A percentile compares a stretch with the other conserved stretches of the same genome.
Evolutionary conservation across 495 filamentous ascomycete species (phyloP).

Genomic region (Trichoderma reesei): DNA sequence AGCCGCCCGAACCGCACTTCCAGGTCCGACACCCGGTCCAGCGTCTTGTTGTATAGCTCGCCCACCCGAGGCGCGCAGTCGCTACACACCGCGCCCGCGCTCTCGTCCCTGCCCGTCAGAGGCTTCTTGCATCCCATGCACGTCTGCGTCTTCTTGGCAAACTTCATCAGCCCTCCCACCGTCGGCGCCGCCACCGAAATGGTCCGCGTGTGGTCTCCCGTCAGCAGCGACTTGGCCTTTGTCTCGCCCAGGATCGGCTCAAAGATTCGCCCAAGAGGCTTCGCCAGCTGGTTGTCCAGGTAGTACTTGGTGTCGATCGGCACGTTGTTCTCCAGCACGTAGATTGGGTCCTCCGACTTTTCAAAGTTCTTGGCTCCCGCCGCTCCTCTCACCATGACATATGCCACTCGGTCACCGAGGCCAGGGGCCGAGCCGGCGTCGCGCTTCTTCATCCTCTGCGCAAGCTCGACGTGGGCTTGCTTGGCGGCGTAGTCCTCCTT

Average conservation of each 20-base stretch:
- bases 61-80: constrained; percentile 76
- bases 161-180: constrained; percentile 94
- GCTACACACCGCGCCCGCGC: constrained; percentile 76
- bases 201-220: constrained; percentile 83
- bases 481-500: constrained; percentile 75
- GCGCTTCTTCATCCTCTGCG: constrained; percentile 88
- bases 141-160: constrained; percentile 91
- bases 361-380: constrained; percentile 88
- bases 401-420: constrained; percentile 92
- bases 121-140: constrained; percentile 99
- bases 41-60: constrained; percentile 85
- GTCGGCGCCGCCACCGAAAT: constrained; percentile 85
- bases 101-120: constrained; percentile 65
- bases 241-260: constrained; percentile 92
- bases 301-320: constrained; percentile 99
- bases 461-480: constrained; percentile 92
- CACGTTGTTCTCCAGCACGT: constrained; percentile 92
- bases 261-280: constrained; percentile 90
- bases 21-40: constrained; percentile 78
- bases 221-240: constrained; percentile 70
- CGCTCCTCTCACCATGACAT: constrained; percentile 92
- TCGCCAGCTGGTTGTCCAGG: constrained; percentile 94
- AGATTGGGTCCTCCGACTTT: constrained; percentile 91
- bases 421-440: constrained; percentile 91
- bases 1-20: constrained; percentile 87